phyloP scores from a whole-genome alignment of 495 filamentous ascomycete species.

The Pyrenula aspistea region DNA sequence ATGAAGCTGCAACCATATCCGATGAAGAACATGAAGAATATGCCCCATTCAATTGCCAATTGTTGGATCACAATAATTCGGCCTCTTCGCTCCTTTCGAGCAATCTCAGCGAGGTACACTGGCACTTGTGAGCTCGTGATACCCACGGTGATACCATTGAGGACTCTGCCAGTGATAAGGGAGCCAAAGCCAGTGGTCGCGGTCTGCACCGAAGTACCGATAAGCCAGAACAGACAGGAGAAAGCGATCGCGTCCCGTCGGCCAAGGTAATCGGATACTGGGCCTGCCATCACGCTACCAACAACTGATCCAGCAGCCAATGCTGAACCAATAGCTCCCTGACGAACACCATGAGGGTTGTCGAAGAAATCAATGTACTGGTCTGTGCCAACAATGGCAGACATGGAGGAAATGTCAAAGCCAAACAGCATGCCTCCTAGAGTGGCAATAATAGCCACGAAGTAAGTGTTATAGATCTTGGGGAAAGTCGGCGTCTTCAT shows the following conservation, averaged over 20 bases:
- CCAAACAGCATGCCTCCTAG: conserved; percentile 51
- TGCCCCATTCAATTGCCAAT: conserved; percentile 64
- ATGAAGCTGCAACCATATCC: conserved; percentile 53
- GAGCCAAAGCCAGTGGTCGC: conserved; percentile 45
- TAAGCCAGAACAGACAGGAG: conserved; percentile 58
- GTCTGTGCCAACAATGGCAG: conserved; percentile 49
- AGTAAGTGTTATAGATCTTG: conserved; percentile 49
- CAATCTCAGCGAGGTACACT: conserved; percentile 72
- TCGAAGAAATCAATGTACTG: conserved; percentile 52
- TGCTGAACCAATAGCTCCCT: conserved; percentile 51
- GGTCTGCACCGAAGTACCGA: conserved; percentile 57
- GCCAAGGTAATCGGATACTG: conserved; percentile 52
- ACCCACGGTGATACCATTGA: conserved; percentile 63
- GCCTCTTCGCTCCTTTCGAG: conserved; percentile 53
- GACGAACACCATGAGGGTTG: conserved; percentile 40
- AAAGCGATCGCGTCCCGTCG: conserved; percentile 53
- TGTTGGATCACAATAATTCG: conserved; percentile 66
- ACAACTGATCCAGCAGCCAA: conserved; percentile 57
- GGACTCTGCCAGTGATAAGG: conserved; percentile 56
- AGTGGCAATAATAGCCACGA: conserved; percentile 50
- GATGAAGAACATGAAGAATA: conserved; percentile 49
- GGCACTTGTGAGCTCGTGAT: conserved; percentile 68
- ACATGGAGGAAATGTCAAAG: conserved; percentile 57
- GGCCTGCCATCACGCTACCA: conserved; percentile 51
- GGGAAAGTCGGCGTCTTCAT: conserved; percentile 22